These are phyloP conservation scores for Dissophora globulifera DNA, from an alignment of 192 early-diverging fungal species.

Conservation along the genomic window DNA sequence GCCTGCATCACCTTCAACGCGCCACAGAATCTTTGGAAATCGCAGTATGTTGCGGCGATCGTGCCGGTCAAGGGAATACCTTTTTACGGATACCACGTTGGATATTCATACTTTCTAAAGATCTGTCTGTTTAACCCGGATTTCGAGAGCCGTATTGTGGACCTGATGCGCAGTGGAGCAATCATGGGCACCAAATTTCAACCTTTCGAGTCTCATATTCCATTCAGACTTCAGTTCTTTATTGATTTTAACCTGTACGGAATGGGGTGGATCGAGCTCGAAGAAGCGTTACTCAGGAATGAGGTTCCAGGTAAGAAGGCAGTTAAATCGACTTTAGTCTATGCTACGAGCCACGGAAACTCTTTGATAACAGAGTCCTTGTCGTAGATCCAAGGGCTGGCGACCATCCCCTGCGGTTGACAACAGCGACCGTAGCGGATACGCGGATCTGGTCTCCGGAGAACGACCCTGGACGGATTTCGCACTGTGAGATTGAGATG, in stretches of 20 bases:
- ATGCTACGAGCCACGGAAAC: not conserved
- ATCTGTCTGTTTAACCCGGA: slow-evolving; percentile 75
- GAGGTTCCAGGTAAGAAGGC: slow-evolving; percentile 30
- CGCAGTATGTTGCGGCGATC: slow-evolving; percentile 73
- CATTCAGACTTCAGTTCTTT: slow-evolving; percentile 86
- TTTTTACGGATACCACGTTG: slow-evolving; percentile 87
- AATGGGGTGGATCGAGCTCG: slow-evolving; percentile 81
- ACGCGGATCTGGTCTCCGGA: slow-evolving; percentile 35
- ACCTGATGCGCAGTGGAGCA: slow-evolving; percentile 75
- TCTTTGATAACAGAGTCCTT: slow-evolving; percentile 3
- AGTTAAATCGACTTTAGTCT: not conserved
- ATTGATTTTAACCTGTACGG: slow-evolving; percentile 89
- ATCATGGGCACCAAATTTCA: slow-evolving; percentile 76
- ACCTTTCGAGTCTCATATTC: slow-evolving; percentile 85
- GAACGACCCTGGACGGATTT: slow-evolving; percentile 58
- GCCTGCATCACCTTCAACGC: slow-evolving; percentile 55
- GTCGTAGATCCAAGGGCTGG: slow-evolving; percentile 13
- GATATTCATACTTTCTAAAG: slow-evolving; percentile 80
- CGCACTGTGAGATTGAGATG: slow-evolving; percentile 80
- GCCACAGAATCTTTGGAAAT: slow-evolving; percentile 20
- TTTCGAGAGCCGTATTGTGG: slow-evolving; percentile 65
- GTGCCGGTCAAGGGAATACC: slow-evolving; percentile 80
- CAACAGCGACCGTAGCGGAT: slow-evolving; percentile 18
- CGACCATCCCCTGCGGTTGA: slow-evolving; percentile 29
- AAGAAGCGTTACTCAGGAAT: slow-evolving; percentile 49